Evolutionary conservation across 176 grass and related monocot species (phyloP).

Genomic region (Bonia amplexicaulis): DNA sequence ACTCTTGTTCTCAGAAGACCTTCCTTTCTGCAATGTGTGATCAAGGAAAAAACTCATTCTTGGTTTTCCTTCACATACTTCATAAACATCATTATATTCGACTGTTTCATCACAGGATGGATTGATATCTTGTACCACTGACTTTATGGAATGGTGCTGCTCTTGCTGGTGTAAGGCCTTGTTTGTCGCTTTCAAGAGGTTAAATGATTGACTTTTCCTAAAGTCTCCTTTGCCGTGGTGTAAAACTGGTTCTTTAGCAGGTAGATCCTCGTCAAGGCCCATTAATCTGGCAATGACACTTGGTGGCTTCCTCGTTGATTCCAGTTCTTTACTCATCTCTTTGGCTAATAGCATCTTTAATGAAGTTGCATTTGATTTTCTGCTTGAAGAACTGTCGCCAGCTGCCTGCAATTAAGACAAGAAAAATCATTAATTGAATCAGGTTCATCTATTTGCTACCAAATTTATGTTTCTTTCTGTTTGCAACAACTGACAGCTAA

Average conservation of each 20-base stretch:
- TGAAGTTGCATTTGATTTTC: slow-evolving; percentile 56
- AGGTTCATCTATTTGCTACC: not conserved
- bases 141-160: slow-evolving; percentile 16
- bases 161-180: slow-evolving; percentile 11
- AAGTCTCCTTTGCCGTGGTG: not conserved
- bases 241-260: slow-evolving; percentile 39
- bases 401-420: slow-evolving; percentile 18
- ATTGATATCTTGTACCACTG: slow-evolving; percentile 24
- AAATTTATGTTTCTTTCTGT: not conserved
- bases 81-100: slow-evolving; percentile 52
- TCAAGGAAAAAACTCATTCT: slow-evolving; percentile 19
- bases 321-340: slow-evolving; percentile 60
- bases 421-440: slow-evolving; percentile 1
- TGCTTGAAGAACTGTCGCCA: slow-evolving; percentile 19
- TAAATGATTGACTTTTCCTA: slow-evolving; percentile 3
- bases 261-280: slow-evolving; percentile 80
- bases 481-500: slow-evolving; percentile 12
- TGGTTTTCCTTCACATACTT: slow-evolving; percentile 50
- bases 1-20: slow-evolving; percentile 28
- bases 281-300: slow-evolving; percentile 82
- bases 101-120: slow-evolving; percentile 25
- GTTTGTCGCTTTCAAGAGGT: slow-evolving; percentile 1
- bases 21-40: slow-evolving; percentile 28
- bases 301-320: slow-evolving; percentile 47
- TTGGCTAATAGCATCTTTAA: slow-evolving; percentile 86